phyloP scores from a whole-genome alignment of 2,329 filamentous ascomycete species.

The Pseudogymnoascus sp. region DNA sequence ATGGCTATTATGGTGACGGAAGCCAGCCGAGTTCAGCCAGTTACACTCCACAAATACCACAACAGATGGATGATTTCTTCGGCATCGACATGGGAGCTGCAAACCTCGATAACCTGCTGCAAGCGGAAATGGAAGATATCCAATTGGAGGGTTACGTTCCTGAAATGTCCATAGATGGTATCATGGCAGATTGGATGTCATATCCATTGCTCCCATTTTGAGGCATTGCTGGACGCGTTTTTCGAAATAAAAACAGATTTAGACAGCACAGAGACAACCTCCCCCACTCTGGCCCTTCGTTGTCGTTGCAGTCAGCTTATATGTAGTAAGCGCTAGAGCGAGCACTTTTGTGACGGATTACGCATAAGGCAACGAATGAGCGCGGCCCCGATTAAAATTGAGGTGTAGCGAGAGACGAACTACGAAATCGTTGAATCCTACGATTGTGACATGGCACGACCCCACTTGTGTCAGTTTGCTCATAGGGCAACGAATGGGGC shows the following conservation, averaged over 20 bases:
- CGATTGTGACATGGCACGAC: not conserved
- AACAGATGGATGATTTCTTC: not conserved
- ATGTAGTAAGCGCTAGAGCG: not conserved
- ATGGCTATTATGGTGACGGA: not conserved
- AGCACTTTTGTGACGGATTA: not conserved
- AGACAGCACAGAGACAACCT: not conserved
- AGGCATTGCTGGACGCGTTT: not conserved
- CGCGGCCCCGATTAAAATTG: not conserved
- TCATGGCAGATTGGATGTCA: slow-evolving; percentile 7
- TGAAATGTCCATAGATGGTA: not conserved
- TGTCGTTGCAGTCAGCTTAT: not conserved
- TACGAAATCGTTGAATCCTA: not conserved
- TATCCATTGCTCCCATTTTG: slow-evolving; percentile 4
- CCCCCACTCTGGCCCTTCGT: not conserved
- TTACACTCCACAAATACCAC: not conserved
- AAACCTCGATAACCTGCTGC: not conserved
- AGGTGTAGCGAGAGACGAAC: not conserved
- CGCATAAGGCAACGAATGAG: not conserved
- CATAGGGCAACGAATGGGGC: not conserved
- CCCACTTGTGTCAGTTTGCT: not conserved
- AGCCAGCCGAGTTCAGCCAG: not conserved
- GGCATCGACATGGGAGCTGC: not conserved
- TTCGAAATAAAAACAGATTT: not conserved
- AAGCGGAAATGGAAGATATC: not conserved
- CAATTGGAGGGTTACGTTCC: not conserved